Percentiles rank a stretch among this genome's conserved stretches.
These are phyloP conservation scores for Russula emetica DNA, from an alignment of 768 basidiomycete species.

Conservation along the genomic window DNA sequence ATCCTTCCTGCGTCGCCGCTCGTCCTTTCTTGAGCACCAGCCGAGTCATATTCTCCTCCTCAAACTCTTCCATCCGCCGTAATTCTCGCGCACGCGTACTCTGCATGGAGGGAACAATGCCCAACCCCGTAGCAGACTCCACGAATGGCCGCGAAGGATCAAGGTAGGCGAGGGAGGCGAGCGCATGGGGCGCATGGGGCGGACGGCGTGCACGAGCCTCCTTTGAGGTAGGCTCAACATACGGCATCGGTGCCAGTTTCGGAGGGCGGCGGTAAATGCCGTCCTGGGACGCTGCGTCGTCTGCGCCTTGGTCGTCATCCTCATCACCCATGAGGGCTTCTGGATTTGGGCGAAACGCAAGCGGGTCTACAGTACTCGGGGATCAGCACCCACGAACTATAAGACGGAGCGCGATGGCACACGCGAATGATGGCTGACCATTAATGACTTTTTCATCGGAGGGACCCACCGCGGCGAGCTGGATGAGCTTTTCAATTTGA, in stretches of 20 bases:
- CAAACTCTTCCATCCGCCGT: conserved; percentile 77
- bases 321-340: conserved; percentile 53
- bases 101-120: conserved; percentile 55
- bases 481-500: conserved; percentile 92
- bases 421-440: conserved; percentile 44
- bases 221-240: conserved; percentile 56
- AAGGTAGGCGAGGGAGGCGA: conserved; percentile 48
- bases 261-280: conserved; percentile 83
- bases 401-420: neutral
- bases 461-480: conserved; percentile 59
- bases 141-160: conserved; percentile 59
- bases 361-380: conserved; percentile 56
- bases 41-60: conserved; percentile 92
- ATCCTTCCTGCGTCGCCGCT: conserved; percentile 63
- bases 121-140: conserved; percentile 71
- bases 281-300: conserved; percentile 34
- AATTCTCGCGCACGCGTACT: conserved; percentile 74
- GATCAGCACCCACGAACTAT: neutral
- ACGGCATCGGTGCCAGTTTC: conserved; percentile 84
- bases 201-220: conserved; percentile 45
- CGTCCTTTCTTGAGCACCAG: conserved; percentile 85
- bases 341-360: conserved; percentile 91
- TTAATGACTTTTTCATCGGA: conserved; percentile 45
- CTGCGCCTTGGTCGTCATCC: conserved; percentile 35
- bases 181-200: conserved; percentile 58